Percentiles rank a stretch among this genome's conserved stretches.
phyloP scores from a whole-genome alignment of 306 rosid species.

The Vigna mungo region DNA sequence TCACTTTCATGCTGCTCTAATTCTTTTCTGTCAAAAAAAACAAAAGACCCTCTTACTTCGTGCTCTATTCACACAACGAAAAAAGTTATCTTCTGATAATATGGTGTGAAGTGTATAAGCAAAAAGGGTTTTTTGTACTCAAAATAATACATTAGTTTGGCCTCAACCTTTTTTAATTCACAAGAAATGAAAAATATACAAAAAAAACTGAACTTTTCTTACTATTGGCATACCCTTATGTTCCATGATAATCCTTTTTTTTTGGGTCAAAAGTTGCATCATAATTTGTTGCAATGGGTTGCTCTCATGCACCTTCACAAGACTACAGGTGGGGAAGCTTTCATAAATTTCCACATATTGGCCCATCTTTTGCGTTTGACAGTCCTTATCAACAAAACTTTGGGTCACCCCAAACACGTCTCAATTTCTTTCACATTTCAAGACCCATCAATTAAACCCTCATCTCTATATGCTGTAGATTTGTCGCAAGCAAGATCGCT shows the following conservation, averaged over 20 bases:
- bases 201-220: constrained; percentile 3
- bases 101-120: not conserved
- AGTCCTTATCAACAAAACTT: not conserved
- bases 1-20: not conserved
- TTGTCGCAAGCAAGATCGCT: not conserved
- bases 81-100: not conserved
- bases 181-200: not conserved
- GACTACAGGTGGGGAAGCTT: constrained; percentile 6
- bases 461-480: not conserved
- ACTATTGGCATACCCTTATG: not conserved
- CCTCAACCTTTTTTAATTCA: not conserved
- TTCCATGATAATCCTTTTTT: not conserved
- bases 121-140: not conserved
- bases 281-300: constrained; percentile 16
- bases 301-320: constrained; percentile 11
- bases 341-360: not conserved
- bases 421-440: not conserved
- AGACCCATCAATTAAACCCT: not conserved
- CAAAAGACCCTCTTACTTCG: not conserved
- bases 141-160: not conserved
- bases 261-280: constrained; percentile 11
- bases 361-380: constrained; percentile 1
- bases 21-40: not conserved
- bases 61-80: not conserved
- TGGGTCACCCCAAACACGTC: not conserved